These are phyloP conservation scores for Xylaria sp. DNA, from an alignment of 2,329 filamentous ascomycete genomes.

Conservation along the genomic window DNA sequence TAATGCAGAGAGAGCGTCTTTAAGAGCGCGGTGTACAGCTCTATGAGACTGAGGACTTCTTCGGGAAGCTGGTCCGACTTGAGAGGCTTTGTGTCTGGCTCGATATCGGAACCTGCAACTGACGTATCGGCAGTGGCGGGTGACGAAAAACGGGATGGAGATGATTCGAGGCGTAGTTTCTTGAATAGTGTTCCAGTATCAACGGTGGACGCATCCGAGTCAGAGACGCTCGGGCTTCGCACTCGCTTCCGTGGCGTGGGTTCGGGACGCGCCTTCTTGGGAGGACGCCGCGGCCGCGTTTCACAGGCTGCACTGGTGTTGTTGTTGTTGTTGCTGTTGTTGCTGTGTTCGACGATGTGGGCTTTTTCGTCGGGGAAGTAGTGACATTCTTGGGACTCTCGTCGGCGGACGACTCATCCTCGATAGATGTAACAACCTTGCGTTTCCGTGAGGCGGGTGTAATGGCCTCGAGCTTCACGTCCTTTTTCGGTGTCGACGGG, in stretches of 20 bases:
- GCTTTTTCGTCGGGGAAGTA: slow-evolving; percentile 18
- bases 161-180: slow-evolving; percentile 48
- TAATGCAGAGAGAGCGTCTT: slow-evolving; percentile 72
- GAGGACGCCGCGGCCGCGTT: slow-evolving; percentile 38
- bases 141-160: slow-evolving; percentile 42
- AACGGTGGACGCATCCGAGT: slow-evolving; percentile 42
- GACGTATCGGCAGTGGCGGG: slow-evolving; percentile 47
- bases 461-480: slow-evolving; percentile 49
- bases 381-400: slow-evolving; percentile 34
- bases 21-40: slow-evolving; percentile 70
- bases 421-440: slow-evolving; percentile 39
- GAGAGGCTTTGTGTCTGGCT: slow-evolving; percentile 36
- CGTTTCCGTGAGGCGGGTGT: slow-evolving; percentile 45
- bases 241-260: slow-evolving; percentile 38
- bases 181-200: slow-evolving; percentile 47
- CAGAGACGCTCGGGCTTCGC: slow-evolving; percentile 41
- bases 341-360: background rate
- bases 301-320: slow-evolving; percentile 27
- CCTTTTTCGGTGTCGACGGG: slow-evolving; percentile 45
- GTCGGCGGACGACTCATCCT: slow-evolving; percentile 42
- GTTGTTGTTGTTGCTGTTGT: too few relatives aligned
- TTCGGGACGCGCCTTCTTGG: slow-evolving; percentile 37
- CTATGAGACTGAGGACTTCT: slow-evolving; percentile 64
- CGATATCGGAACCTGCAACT: slow-evolving; percentile 45
- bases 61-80: slow-evolving; percentile 48